Conservation (phyloP, 2,329 filamentous ascomycete genomes). For the Fusarium hainanense region DNA sequence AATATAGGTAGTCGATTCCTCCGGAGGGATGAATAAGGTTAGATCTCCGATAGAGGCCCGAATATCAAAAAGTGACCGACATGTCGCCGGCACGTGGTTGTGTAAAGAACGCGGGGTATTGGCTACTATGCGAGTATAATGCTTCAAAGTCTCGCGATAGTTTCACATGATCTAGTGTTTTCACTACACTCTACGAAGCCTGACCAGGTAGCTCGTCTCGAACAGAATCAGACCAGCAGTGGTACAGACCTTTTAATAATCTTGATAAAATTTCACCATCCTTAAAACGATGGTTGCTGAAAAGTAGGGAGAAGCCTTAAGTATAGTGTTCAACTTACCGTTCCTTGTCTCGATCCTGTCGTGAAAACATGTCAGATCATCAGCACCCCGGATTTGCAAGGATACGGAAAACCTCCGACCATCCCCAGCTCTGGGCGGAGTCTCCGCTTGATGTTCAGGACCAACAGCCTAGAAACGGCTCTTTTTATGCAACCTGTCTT, state of each 20-base stretch:
- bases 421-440: constrained; percentile 10
- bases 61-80: constrained; percentile 10
- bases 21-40: not conserved
- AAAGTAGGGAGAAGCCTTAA: no score
- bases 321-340: no score
- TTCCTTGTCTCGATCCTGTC: not conserved
- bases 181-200: not conserved
- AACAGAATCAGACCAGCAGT: not conserved
- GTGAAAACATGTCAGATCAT: not conserved
- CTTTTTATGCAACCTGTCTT: not conserved
- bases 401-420: not conserved
- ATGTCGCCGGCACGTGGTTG: constrained; percentile 19
- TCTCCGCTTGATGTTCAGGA: constrained; percentile 9
- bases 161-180: not conserved
- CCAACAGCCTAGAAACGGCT: not conserved
- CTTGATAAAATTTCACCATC: accelerated
- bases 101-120: constrained; percentile 5
- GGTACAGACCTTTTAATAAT: not conserved
- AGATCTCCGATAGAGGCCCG: constrained; percentile 22
- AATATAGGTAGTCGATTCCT: not conserved
- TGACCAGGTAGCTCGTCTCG: not conserved
- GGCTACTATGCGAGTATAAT: not conserved
- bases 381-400: not conserved
- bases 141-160: not conserved
- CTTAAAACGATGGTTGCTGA: no score